Percentiles rank a stretch among this genome's conserved stretches.
Evolutionary conservation across 169 alveolate species (phyloP).

Genomic region (Eimeria mitis): DNA sequence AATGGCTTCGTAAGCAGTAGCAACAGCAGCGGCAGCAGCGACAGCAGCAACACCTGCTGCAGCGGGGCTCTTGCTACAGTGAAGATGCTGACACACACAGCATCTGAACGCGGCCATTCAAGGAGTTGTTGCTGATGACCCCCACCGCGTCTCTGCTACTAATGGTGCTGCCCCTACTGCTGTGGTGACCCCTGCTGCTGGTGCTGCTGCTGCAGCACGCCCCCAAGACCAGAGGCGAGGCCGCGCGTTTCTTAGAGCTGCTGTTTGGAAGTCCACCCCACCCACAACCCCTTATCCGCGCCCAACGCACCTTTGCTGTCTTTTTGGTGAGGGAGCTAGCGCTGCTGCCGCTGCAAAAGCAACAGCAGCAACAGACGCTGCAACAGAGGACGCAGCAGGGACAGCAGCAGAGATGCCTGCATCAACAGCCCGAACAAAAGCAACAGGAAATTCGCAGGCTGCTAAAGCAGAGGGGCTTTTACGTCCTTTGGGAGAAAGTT

Average conservation of each 20-base stretch:
- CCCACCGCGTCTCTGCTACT: neutral
- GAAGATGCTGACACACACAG: neutral
- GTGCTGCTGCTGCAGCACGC: constrained; percentile 56
- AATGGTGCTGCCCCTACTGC: neutral
- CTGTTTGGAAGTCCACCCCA: constrained; percentile 49
- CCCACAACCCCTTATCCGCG: constrained; percentile 40
- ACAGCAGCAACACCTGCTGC: neutral
- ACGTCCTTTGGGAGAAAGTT: constrained; percentile 38
- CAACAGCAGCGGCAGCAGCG: neutral
- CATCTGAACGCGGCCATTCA: neutral
- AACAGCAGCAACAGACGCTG: neutral
- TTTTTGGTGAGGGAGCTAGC: constrained; percentile 20
- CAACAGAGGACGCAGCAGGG: constrained; percentile 16
- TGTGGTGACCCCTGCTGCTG: neutral
- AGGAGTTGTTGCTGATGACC: neutral
- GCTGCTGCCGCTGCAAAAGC: constrained; percentile 1
- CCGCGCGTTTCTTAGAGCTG: constrained; percentile 38
- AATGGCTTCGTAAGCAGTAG: constrained; percentile 54
- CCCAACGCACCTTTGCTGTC: constrained; percentile 34
- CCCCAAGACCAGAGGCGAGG: constrained; percentile 51
- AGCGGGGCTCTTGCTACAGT: neutral
- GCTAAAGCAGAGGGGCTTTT: constrained; percentile 17
- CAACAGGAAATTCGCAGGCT: constrained; percentile 27
- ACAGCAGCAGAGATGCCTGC: constrained; percentile 41
- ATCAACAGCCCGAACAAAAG: constrained; percentile 35